Conservation (phyloP, 2,329 filamentous ascomycete species). For the Cladophialophora immunda region DNA sequence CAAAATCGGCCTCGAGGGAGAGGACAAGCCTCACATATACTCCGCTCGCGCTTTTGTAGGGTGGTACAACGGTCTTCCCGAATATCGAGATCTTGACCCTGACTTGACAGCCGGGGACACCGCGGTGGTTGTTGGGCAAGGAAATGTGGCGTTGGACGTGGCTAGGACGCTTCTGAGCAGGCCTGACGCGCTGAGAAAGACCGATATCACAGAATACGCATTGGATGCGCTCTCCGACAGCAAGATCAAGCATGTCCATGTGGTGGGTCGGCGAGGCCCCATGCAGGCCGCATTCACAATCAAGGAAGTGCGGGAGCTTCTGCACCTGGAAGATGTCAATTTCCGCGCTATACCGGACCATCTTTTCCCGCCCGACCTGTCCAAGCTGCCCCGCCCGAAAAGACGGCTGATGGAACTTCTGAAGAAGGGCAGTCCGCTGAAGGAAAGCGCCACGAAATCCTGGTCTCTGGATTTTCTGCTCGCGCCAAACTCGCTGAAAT, state of each 20-base stretch:
- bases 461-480: slow-evolving; percentile 90
- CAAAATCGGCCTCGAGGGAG: slow-evolving; percentile 79
- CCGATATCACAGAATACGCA: slow-evolving; percentile 89
- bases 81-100: slow-evolving; percentile 76
- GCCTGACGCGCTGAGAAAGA: slow-evolving; percentile 75
- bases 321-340: slow-evolving; percentile 75
- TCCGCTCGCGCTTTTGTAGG: slow-evolving; percentile 94
- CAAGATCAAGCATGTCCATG: slow-evolving; percentile 77
- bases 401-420: slow-evolving; percentile 83
- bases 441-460: slow-evolving; percentile 65
- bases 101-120: slow-evolving; percentile 79
- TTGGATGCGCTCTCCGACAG: slow-evolving; percentile 76
- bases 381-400: slow-evolving; percentile 76
- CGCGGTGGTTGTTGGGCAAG: slow-evolving; percentile 89
- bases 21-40: slow-evolving; percentile 70
- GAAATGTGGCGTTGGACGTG: slow-evolving; percentile 95
- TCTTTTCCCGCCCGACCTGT: slow-evolving; percentile 73
- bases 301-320: slow-evolving; percentile 89
- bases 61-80: slow-evolving; percentile 97
- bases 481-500: slow-evolving; percentile 75
- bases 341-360: slow-evolving; percentile 74
- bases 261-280: slow-evolving; percentile 90
- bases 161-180: slow-evolving; percentile 84
- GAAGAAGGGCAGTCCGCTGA: slow-evolving; percentile 72
- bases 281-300: slow-evolving; percentile 95